Evolutionary conservation across 2,329 filamentous ascomycete species (phyloP).

Genomic region (Trichoderma atrobrunneum): DNA sequence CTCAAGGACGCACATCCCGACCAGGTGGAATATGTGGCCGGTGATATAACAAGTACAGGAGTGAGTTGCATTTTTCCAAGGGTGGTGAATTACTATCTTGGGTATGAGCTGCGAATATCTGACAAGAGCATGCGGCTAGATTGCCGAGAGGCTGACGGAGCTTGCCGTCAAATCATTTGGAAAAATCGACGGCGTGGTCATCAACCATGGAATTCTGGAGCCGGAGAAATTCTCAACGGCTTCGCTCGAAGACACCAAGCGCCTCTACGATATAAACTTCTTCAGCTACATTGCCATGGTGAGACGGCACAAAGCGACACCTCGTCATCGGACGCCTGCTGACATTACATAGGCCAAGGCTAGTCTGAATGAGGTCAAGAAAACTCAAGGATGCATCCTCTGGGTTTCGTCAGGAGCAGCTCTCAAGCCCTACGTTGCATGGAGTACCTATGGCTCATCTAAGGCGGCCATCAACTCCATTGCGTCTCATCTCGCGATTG

Average conservation of each 20-base stretch:
- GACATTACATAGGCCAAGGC: conserved; percentile 60
- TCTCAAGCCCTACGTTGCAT: conserved; percentile 61
- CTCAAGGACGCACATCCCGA: conserved; percentile 51
- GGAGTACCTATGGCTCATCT: conserved; percentile 77
- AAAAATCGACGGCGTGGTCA: conserved; percentile 72
- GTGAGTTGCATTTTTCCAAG: conserved; percentile 32
- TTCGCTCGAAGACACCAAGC: conserved; percentile 71
- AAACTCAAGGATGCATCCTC: conserved; percentile 67
- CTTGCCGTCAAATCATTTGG: conserved; percentile 67
- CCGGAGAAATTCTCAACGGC: conserved; percentile 70
- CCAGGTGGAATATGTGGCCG: conserved; percentile 55
- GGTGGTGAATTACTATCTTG: not conserved
- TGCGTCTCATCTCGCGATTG: conserved; percentile 66
- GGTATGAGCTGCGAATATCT: not conserved
- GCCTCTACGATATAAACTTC: conserved; percentile 78
- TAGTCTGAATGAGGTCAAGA: conserved; percentile 65
- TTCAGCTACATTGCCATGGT: conserved; percentile 80
- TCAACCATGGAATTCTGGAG: conserved; percentile 84
- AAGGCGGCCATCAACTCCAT: conserved; percentile 85
- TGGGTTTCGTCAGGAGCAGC: conserved; percentile 81
- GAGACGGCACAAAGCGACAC: conserved; percentile 29
- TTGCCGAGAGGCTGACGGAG: conserved; percentile 61
- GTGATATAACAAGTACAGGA: conserved; percentile 53
- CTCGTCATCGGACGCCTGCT: conserved; percentile 4
- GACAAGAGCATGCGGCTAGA: conserved; percentile 32